A percentile compares a stretch with the other conserved stretches of the same genome.
Evolutionary conservation across 768 basidiomycete genomes (phyloP).

Genomic region (Phallus indusiatus): DNA sequence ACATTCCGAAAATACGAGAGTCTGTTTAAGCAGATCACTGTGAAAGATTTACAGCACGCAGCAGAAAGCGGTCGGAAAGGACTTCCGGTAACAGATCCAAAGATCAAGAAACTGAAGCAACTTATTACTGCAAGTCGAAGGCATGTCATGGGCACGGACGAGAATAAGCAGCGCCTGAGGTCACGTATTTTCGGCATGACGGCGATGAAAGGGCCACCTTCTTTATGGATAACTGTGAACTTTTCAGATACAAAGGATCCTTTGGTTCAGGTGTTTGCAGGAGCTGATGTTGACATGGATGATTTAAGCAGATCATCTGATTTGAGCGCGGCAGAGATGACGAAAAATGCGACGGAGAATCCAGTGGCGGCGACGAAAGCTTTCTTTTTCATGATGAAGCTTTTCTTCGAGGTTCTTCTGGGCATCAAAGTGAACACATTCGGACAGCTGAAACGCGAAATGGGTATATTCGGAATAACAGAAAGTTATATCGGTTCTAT

Average conservation of each 20-base stretch:
- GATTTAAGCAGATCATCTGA: conserved; percentile 6
- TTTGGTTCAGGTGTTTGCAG: conserved; percentile 28
- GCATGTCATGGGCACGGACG: no score
- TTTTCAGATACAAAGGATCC: conserved; percentile 33
- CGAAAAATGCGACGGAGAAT: conserved; percentile 13
- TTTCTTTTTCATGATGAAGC: conserved; percentile 17
- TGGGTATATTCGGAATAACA: no score
- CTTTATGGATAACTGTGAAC: conserved; percentile 37
- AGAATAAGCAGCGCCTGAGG: no score
- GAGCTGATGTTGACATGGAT: conserved; percentile 12
- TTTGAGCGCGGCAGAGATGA: conserved; percentile 5
- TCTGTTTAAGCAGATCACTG: no score
- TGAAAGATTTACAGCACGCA: no score
- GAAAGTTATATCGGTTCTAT: conserved; percentile 19
- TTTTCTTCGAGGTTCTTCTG: conserved; percentile 15
- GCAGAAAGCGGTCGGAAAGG: no score
- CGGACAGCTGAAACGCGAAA: conserved; percentile 5
- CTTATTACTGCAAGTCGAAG: no score
- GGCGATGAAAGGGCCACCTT: conserved; percentile 23
- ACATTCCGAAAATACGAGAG: no score
- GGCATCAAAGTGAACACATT: conserved; percentile 3
- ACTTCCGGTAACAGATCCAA: no score
- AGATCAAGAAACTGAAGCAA: no score
- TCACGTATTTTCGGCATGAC: no score
- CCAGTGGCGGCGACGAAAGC: conserved; percentile 17